Evolutionary conservation across 2,329 filamentous ascomycete genomes (phyloP), one percentile per base, ranked within the genome.

Genomic region (Pseudogymnoascus sp.): DNA sequence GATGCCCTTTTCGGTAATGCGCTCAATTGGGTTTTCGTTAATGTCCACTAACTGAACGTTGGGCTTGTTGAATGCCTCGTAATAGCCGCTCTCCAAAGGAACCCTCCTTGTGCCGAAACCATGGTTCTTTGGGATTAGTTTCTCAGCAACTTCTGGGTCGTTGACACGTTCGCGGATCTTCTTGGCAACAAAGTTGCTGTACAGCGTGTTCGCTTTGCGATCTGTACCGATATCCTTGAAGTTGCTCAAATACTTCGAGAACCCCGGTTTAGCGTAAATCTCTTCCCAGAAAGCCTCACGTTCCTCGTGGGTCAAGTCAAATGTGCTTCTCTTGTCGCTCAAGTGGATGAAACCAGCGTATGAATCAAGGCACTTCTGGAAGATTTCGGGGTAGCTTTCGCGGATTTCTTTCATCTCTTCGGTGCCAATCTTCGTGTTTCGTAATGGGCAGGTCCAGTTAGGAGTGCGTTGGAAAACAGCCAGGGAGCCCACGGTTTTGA

Each of bases 191-290:
- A 73, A 74, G 5, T 71, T 68, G 47, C 65, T 67, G 33, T 71
- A 71, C 8, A 70, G 37, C 2, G 63, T 63, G 38, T 75, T 76
- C 8, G 73, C 70, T 21, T 68, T 65, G 11, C 63, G 62, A 37
- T 75, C 64, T 0, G 68, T 73, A 14, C 67, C 66, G 1, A 71
- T 67, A 53, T 75, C 73, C 5, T 47, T 50, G 60, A 70, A 75
- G 5, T 68, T 62, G 67, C 60, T 60, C 5, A 74, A 62, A 59
- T 71, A 69, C 62, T 75, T 78, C 10, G 70, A 68, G 63, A 79
- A 78, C 0, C 76, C 77, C 1, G 75, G 75, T 3, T 69, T 62
- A 0, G 70, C 63, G 67, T 77, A 79, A 1, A 75, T 63, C 35
- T 70, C 66, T 62, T 74, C 70, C 65, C 68, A 75, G 4, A 66